Conservation (phyloP, 371 early-diverging fungal species). For the Mucor lusitanicus region DNA sequence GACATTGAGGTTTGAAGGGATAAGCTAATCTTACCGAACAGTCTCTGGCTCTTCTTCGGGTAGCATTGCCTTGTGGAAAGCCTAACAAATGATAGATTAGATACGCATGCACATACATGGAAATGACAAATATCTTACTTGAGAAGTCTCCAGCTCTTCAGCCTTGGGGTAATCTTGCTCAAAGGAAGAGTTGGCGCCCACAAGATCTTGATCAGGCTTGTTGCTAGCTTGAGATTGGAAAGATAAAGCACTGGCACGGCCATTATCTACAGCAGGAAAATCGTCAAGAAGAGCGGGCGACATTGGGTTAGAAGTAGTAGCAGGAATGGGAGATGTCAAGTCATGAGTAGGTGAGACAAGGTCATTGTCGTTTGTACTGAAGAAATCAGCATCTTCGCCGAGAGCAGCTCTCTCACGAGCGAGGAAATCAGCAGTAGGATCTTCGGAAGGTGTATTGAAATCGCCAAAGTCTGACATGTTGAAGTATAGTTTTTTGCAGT, state of each 20-base stretch:
- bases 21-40: constrained; percentile 44
- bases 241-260: constrained; percentile 4
- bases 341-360: constrained; percentile 19
- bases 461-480: constrained; percentile 61
- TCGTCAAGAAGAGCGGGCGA: constrained; percentile 12
- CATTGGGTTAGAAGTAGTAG: constrained; percentile 3
- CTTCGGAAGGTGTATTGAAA: constrained; percentile 57
- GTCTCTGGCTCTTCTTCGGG: constrained; percentile 63
- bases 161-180: constrained; percentile 48
- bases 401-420: constrained; percentile 89
- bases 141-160: constrained; percentile 52
- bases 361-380: constrained; percentile 29
- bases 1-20: neutral
- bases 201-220: constrained; percentile 1
- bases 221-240: constrained; percentile 6
- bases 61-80: constrained; percentile 49
- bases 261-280: neutral
- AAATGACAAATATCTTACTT: constrained; percentile 26
- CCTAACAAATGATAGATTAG: constrained; percentile 21
- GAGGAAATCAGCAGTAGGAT: constrained; percentile 90
- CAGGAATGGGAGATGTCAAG: constrained; percentile 32
- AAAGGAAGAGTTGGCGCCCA: constrained; percentile 27
- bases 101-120: neutral
- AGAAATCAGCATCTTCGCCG: constrained; percentile 77
- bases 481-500: neutral